Evolutionary conservation across 257 asterid genomes (phyloP).

Genomic region (Lycium barbarum): DNA sequence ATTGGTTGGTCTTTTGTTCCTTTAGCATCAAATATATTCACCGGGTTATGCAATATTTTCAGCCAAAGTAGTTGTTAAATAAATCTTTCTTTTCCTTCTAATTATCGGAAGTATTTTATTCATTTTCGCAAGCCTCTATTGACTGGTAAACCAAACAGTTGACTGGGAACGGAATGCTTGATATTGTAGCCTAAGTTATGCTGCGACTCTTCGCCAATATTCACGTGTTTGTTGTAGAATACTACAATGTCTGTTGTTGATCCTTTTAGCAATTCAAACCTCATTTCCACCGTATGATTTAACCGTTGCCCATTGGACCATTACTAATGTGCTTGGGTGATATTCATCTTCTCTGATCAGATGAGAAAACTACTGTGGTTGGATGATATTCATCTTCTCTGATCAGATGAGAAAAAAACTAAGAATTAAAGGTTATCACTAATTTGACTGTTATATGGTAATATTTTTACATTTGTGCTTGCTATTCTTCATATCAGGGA

Average conservation of each 20-base stretch:
- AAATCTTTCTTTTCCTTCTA: not conserved
- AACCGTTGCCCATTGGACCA: not conserved
- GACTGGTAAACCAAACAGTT: not conserved
- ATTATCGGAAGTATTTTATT: not conserved
- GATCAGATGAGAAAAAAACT: constrained; percentile 24
- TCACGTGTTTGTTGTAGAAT: not conserved
- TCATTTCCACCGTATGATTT: not conserved
- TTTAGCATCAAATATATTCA: not conserved
- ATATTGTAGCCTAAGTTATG: not conserved
- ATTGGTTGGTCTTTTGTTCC: not conserved
- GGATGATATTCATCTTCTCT: not conserved
- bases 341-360: constrained; percentile 1
- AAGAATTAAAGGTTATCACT: not conserved
- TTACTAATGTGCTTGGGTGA: not conserved
- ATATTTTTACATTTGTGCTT: constrained; percentile 16
- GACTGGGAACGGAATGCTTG: not conserved
- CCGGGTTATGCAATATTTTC: not conserved
- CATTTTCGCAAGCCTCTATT: not conserved
- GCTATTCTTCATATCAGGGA: constrained; percentile 44
- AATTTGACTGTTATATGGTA: constrained; percentile 8
- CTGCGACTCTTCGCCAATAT: not conserved
- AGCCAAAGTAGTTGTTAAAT: not conserved
- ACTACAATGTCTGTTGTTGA: constrained; percentile 2
- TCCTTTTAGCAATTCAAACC: constrained; percentile 10
- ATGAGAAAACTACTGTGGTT: not conserved